Conservation (phyloP, 345 rosid genomes). For the Luvunga scandens region DNA sequence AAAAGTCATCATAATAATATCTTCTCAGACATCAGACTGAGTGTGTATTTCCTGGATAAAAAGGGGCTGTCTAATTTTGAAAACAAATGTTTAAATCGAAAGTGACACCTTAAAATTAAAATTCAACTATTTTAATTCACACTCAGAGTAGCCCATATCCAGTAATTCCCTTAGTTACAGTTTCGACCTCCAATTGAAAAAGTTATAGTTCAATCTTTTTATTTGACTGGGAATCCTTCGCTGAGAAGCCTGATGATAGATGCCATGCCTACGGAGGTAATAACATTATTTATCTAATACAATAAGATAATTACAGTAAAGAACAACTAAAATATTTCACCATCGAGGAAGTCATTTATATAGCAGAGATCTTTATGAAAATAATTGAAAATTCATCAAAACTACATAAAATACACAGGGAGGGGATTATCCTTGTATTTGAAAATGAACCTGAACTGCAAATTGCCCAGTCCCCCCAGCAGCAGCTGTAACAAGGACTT, state of each 20-base stretch:
- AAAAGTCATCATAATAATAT: not conserved
- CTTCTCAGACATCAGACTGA: too few species aligned
- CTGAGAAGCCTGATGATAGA: not conserved
- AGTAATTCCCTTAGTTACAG: not conserved
- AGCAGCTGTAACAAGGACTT: conserved; percentile 94
- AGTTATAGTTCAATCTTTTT: not conserved
- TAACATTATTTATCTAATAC: not conserved
- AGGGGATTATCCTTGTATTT: conserved; percentile 4
- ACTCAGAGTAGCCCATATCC: not conserved
- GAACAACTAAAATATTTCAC: not conserved
- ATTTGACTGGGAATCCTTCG: not conserved
- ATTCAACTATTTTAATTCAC: not conserved
- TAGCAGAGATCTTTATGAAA: not conserved
- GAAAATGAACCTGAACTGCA: conserved; percentile 78
- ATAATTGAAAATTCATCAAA: not conserved
- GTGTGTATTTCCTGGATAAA: not conserved
- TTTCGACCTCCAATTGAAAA: not conserved
- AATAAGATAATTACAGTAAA: not conserved
- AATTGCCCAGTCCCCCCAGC: conserved; percentile 99
- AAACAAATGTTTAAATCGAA: not conserved
- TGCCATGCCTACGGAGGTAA: not conserved
- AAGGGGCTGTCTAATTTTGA: not conserved
- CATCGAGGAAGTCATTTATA: not conserved
- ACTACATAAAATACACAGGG: not conserved
- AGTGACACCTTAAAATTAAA: not conserved